phyloP scores from a whole-genome alignment of 1,284 basidiomycete species.

The Trichosporon sp. region DNA sequence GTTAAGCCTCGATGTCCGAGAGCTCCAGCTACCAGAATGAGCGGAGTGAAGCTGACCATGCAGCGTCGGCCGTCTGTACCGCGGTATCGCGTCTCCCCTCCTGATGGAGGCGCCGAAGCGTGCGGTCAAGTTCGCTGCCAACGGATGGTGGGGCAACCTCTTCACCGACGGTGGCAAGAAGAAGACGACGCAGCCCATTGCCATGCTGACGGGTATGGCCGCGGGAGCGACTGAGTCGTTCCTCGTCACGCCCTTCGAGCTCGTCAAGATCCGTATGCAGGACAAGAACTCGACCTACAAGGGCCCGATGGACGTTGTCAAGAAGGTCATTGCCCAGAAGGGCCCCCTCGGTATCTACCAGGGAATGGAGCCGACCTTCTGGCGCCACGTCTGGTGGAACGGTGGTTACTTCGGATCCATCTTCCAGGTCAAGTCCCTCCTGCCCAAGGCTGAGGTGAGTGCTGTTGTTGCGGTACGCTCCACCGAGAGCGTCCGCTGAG shows the following conservation, averaged over 20 bases:
- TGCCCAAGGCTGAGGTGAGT: conserved; percentile 70
- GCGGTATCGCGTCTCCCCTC: conserved; percentile 90
- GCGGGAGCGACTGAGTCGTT: conserved; percentile 96
- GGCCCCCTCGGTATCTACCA: conserved; percentile 72
- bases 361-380: conserved; percentile 94
- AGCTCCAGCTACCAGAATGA: background rate
- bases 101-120: conserved; percentile 97
- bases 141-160: conserved; percentile 78
- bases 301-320: conserved; percentile 88
- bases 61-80: conserved; percentile 81
- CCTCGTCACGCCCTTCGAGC: conserved; percentile 85
- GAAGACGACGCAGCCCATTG: conserved; percentile 85
- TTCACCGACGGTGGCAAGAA: conserved; percentile 63
- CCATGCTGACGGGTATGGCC: conserved; percentile 85
- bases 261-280: conserved; percentile 94
- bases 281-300: conserved; percentile 85
- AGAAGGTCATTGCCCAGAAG: conserved; percentile 72
- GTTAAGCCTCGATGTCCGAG: conserved; percentile 27
- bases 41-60: conserved; percentile 21
- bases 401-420: conserved; percentile 93
- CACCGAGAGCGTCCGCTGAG: background rate
- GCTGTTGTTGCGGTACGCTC: conserved; percentile 42
- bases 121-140: conserved; percentile 77
- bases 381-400: conserved; percentile 87
- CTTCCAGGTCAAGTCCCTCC: conserved; percentile 72